Base-by-base conservation (phyloP, 2,329 filamentous ascomycete species). In the Sporothrix humicola region DNA sequence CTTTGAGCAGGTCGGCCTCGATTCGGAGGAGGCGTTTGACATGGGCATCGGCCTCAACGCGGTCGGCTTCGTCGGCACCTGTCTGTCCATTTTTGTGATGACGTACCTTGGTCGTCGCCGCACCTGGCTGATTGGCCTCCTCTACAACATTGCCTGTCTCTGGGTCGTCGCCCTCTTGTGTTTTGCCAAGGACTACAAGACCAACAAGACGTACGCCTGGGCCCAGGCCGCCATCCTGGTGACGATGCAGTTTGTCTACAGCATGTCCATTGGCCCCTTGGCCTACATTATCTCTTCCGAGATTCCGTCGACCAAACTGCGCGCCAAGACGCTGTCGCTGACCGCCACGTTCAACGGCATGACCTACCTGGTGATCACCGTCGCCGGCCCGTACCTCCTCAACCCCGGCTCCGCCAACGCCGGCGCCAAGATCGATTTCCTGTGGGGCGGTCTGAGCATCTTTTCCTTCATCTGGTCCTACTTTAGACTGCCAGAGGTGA, bases 1-100 rank as follows among this genome's bases (percentile, higher is more conserved):
- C 23, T 76, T 77, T 54, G 74, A 77, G 69, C 75, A 76, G 72
- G 72, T 74, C 50, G 76, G 76, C 13, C 73, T 76, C 52, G 54
- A 68, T 69, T 71, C 71, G 31, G 70, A 69, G 17, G 72, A 75
- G n/a, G 73, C 76, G 5, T 77, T 77, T 61, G 73, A 77, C 52
- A 76, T 77, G 74, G 73, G 72, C 58, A 54, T 75, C 68, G 72
- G 71, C 15, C 69, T 72, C 15, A 71, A 72, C 61, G 74, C 58
- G n/a, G 63, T 75, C 42, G 71, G 50, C 42, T 73, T 75, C 42
- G 20, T 73, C 44, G 74, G 74, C 48, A 69, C 31, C 50, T 37
- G 70, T 37, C 26, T 71, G 20, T 72, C 50, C 26, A 37, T 37
- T 10, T 31, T 63, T 17, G 71, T 66, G 56, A 61, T 75, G 37